Evolutionary conservation across 352 stramenopile species (phyloP), one percentile per base, ranked within the genome.

Genomic region (Hyphochytrium catenoides): DNA sequence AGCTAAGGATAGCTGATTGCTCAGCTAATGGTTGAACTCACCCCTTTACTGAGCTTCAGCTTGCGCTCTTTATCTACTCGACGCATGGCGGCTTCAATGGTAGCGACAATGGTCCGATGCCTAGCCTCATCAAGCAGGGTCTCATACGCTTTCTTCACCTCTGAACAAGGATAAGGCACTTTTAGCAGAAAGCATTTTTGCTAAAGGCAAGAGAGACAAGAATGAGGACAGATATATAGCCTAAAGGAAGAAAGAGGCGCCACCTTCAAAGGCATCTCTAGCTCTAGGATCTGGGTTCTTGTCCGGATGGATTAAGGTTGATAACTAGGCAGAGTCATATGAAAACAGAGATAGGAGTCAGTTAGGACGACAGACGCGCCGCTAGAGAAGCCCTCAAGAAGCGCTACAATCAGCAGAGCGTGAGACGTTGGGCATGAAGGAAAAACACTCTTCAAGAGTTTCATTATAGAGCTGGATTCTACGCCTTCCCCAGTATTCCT

Each of bases 71-170:
- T 79, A 6, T 74, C 51, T 6, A 74, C 65, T 11, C 56, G 56
- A 12, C 65, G 51, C 5, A 48, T 62, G 7, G 65, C 59, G 30
- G 71, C 78, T 27, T 74, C 56, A 19, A 86, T 86, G 31, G 70
- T 57, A n/a, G 56, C 58, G 33, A 74, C 60, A 44, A 51, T 75
- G 16, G 49, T 69, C 47, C 78, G 79, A n/a, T 62, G 63, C 11
- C 68, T 62, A 31, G 83, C 70, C 47, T 79, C 68, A 26, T 84
- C 69, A 34, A 54, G 52, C n/a, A 84, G 60, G 15, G 70, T 43
- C n/a, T 79, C 65, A 47, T 86, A 66, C 27, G 67, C 66, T 46
- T 82, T 79, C n/a, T 54, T 81, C 34, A 84, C 51, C 57, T 82
- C 66, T 81, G 43, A 9, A 20, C n/a, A n/a, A n/a, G n/a, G n/a